Conservation (phyloP, 2,329 filamentous ascomycete species). For the Zasmidium citrigriseum region DNA sequence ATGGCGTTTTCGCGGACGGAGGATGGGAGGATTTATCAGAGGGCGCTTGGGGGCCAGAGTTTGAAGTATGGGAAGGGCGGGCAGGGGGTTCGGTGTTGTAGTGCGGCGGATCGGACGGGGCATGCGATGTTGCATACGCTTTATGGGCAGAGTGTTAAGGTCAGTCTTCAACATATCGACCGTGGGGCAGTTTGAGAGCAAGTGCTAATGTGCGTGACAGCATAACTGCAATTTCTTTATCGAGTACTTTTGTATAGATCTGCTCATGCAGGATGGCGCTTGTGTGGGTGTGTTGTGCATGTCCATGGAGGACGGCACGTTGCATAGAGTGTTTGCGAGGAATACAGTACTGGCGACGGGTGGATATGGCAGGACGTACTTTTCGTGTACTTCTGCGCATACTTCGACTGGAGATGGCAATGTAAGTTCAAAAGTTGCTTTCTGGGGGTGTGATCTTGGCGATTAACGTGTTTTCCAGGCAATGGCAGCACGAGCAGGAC, state of each 20-base stretch:
- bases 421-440: constrained; percentile 16
- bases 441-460: no score
- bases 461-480: constrained; percentile 30
- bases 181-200: constrained; percentile 27
- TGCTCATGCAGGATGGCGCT: constrained; percentile 51
- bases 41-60: constrained; percentile 51
- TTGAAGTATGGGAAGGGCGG: constrained; percentile 51
- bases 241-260: constrained; percentile 52
- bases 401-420: constrained; percentile 54
- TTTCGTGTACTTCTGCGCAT: constrained; percentile 52
- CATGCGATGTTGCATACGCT: constrained; percentile 54
- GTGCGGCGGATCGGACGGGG: constrained; percentile 50
- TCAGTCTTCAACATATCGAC: constrained; percentile 46
- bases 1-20: constrained; percentile 55
- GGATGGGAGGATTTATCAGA: constrained; percentile 50
- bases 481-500: constrained; percentile 51
- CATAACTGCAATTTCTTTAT: constrained; percentile 53
- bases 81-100: constrained; percentile 51
- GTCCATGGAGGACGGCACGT: constrained; percentile 52
- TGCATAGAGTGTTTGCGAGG: constrained; percentile 50
- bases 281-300: constrained; percentile 50
- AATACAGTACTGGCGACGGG: constrained; percentile 53
- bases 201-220: constrained; percentile 13
- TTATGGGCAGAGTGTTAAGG: constrained; percentile 51
- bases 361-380: constrained; percentile 54